Evolutionary conservation across 2,329 filamentous ascomycete species (phyloP), one percentile per base, ranked within the genome.

Genomic region (Apiospora arundinis): DNA sequence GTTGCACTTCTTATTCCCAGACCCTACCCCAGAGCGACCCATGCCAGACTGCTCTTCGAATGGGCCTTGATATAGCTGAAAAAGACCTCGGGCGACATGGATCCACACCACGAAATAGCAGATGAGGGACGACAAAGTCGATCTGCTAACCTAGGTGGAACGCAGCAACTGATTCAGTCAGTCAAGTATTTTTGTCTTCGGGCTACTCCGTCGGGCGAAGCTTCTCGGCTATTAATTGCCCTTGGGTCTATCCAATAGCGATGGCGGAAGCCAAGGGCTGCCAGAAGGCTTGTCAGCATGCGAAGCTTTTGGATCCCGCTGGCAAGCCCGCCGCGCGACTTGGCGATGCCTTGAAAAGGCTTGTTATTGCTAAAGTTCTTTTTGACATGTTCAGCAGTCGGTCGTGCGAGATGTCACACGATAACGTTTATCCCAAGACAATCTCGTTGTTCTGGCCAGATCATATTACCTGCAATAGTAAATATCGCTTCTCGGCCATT

Each of bases 241-340:
- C 37, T 45, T 45, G 42, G 12, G 49, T 45, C 42, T 42, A 46
- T 28, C 56, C 56, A 66, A 49, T 60, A 40, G 40, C 7, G 11
- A 46, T 23, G 5, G 28, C 25, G 69, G 21, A 46, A 37, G 69
- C 56, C 32, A 40, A 63, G 56, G 32, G 18, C 18, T 63, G 56
- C 32, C 56, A 37, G 37, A 48, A 40, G 32, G 28, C 56, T 63
- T 63, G 56, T 40, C 32, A 23, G 32, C 56, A 63, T 37, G 32
- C 56, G 56, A 63, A 63, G 56, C 56, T n/a, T 63, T 40, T 63
- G 32, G 32, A 63, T 63, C 56, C 56, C 56, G 56, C 32, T 32
- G 32, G 9, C 21, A 37, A 63, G 8, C 37, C 21, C 32, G 32
- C 56, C 56, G 9, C 11, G 18, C 32, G 18, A 63, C 56, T 63